A percentile compares a stretch with the other conserved stretches of the same genome.
phyloP scores from a whole-genome alignment of 2,329 filamentous ascomycete genomes.

The Sclerotiophoma versabilis region DNA sequence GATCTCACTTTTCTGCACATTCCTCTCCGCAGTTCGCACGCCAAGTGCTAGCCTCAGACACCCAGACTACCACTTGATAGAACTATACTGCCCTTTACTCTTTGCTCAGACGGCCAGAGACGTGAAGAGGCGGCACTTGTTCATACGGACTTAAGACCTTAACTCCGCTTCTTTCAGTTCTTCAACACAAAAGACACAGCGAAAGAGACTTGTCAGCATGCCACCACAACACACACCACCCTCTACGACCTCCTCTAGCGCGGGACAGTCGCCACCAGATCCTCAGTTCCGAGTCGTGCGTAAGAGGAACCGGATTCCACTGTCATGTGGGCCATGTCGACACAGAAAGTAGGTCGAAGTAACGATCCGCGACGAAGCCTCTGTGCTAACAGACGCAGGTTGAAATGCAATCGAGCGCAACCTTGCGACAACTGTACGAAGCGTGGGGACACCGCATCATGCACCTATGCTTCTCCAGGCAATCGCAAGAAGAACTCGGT shows the following conservation, averaged over 20 bases:
- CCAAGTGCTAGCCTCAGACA: background rate
- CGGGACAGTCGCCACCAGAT: constrained; percentile 83
- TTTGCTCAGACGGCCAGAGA: background rate
- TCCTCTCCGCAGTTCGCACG: constrained; percentile 10
- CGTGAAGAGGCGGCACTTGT: background rate
- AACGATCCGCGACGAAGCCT: constrained; percentile 23
- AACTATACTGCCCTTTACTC: background rate
- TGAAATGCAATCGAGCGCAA: constrained; percentile 91
- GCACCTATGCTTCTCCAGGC: constrained; percentile 76
- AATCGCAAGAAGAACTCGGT: constrained; percentile 73
- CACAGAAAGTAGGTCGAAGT: constrained; percentile 77
- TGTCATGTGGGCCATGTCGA: constrained; percentile 90
- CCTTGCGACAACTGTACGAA: constrained; percentile 96
- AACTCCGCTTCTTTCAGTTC: constrained; percentile 26
- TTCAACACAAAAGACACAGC: background rate
- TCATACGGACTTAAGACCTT: constrained; percentile 34
- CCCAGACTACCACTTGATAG: background rate
- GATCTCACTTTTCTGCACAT: constrained; percentile 25
- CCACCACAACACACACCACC: constrained; percentile 71
- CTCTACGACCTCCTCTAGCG: constrained; percentile 77
- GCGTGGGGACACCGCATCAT: constrained; percentile 79
- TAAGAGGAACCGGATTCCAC: constrained; percentile 87
- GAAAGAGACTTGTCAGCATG: constrained; percentile 57
- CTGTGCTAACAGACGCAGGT: constrained; percentile 51
- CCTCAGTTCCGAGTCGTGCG: constrained; percentile 86